Base-by-base conservation (phyloP, 1,284 basidiomycete species). In the Marasmius sp. region DNA sequence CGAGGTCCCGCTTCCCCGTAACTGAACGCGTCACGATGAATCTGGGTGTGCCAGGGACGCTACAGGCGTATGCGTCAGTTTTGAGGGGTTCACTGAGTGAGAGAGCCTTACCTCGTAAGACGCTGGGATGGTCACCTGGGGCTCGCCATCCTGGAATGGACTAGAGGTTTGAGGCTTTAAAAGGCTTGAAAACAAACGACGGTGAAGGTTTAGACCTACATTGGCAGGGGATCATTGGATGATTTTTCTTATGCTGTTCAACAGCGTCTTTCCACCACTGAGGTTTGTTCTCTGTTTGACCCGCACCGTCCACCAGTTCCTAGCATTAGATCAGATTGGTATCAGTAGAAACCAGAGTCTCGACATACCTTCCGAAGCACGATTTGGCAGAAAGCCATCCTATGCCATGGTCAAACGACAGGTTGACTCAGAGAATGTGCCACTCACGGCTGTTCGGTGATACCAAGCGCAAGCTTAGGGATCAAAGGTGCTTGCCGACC, bases 1-100 rank as follows among this genome's bases (percentile, higher is more conserved):
- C 48, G 33, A 6, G 67, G 67, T 12, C 63, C 64, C 41, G 67
- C 64, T 56, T 71, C 70, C 34, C 67, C 69, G 45, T 71, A 72
- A 37, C 68, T 67, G 63, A 76, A 75, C 50, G 74, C 74, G 60
- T 76, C 75, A 49, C 73, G 72, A 57, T 77, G 75, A 50, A 76
- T 73, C 60, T 76, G 67, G 34, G 69, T 27, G 27, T 27, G 27
- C 27, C 71, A 76, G 6, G 71, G 74, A 43, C 65, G 65, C 52
- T 70, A 45, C 61, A 38, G 60, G 27, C 27, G 27, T 27, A 27
- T 27, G 27, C 27, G 27, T 27, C 27, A 27, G 27, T 27, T 27
- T 27, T 27, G 27, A 27, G 27, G 27, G 27, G 27, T 27, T 27
- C 27, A 2, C 2, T 27, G 5, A 27, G 5, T 27, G 27, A 27